Evolutionary conservation across 345 rosid species (phyloP), one percentile per base, ranked within the genome.

Genomic region (Populus davidiana): DNA sequence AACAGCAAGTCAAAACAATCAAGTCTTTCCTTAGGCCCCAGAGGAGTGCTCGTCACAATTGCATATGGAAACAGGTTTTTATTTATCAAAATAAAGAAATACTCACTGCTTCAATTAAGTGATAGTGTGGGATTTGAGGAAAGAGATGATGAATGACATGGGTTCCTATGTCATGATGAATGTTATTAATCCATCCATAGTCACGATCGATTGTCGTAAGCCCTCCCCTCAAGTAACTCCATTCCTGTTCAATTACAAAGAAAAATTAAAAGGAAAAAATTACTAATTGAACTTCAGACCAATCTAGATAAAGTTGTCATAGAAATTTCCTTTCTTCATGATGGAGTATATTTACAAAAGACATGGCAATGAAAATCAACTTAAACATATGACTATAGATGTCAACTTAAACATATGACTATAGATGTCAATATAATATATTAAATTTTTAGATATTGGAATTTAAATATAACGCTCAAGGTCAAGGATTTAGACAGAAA

Each of bases 41-140:
- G 43, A 12, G 23, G 44, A 20, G 39, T 38, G 70, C 43, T 18
- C 36, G 10, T 17, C 69, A 66, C 35, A 8, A 66, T 35, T 8
- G 43, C 69, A 3, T 33, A 35, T n/a, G 49, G 9, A 29, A 25
- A 33, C 18, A 44, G 13, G 47, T 5, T 35, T 13, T 16, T 43
- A 43, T 13, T 16, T 43, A 43, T 43, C 39, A 44, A 20, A 25
- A n/a, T 14, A 25, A 49, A 38, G 43, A 27, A 5, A 66, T 47
- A 78, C 89, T 86, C 76, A 94, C 98, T 59, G 98, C 98, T 72
- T 93, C 98, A 12, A 87, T 86, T 21, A 93, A 80, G 81, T 89
- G 93, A 74, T 93, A 91, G 69, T 91, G 98, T 56, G 96, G 98
- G 85, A 93, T 93, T 73, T 93, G 98, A 80, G 98, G 98, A 85